These are phyloP conservation scores for Candida piceae DNA, from an alignment of 805 yeast genomes.

Conservation along the genomic window DNA sequence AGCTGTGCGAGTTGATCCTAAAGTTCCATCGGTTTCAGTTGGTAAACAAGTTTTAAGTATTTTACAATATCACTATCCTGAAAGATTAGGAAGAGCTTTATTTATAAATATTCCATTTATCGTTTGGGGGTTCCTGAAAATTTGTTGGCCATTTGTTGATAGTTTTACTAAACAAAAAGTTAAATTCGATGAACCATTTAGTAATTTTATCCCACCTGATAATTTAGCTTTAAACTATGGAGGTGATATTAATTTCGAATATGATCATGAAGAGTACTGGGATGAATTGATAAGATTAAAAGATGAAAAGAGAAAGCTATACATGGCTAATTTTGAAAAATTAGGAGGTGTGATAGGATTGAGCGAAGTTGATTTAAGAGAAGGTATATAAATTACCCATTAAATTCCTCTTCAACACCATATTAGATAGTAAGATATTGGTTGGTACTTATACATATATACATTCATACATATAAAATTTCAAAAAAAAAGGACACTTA, in stretches of 20 bases:
- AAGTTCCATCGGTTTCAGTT: constrained; percentile 70
- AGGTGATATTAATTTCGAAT: constrained; percentile 79
- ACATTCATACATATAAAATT: no score
- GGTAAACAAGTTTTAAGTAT: constrained; percentile 90
- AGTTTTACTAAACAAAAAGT: constrained; percentile 91
- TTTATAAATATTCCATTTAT: constrained; percentile 92
- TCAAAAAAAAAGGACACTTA: no score
- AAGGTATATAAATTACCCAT: constrained; percentile 16
- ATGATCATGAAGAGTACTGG: constrained; percentile 82
- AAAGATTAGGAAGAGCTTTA: constrained; percentile 86
- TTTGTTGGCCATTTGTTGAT: constrained; percentile 94
- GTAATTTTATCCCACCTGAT: constrained; percentile 69
- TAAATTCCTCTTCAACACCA: no score
- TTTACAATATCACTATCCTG: constrained; percentile 95
- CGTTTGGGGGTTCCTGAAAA: constrained; percentile 87
- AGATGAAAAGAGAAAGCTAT: constrained; percentile 47
- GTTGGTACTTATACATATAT: no score
- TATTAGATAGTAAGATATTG: no score
- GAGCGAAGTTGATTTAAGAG: constrained; percentile 76
- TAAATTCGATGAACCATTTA: constrained; percentile 86
- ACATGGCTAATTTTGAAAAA: constrained; percentile 60
- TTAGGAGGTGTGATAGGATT: constrained; percentile 75
- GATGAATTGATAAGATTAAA: constrained; percentile 59
- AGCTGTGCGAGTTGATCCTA: constrained; percentile 30
- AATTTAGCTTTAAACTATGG: constrained; percentile 83